Evolutionary conservation across 2,329 filamentous ascomycete genomes (phyloP), one percentile per base, ranked within the genome.

Genomic region (Pezicula carpinea): DNA sequence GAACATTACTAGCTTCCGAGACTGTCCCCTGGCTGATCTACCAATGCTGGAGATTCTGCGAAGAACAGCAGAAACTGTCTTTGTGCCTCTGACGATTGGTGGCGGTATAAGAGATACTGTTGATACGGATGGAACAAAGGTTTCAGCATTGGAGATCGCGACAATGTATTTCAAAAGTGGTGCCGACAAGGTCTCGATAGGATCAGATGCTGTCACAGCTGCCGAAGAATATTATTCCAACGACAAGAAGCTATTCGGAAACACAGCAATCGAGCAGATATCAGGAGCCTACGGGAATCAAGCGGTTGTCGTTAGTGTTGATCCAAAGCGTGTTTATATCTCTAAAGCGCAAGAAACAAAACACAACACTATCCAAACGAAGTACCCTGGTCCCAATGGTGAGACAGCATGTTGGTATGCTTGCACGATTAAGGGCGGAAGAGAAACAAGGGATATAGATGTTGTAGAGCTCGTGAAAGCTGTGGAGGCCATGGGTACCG

Each of bases 1-100:
- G 57, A 99, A 99, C 76, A 99, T 99, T 64, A 99, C 92, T 1
- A 93, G 87, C 17, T 99, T 99, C 79, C 85, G 93, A 52, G 93
- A 97, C 72, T 95, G 90, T 55, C 93, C 93, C 6, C 70, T 97
- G 11, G 88, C 85, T 55, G 93, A 99, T 69, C 74, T 91, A 3
- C 93, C 93, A 6, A 99, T 99, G 93, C 82, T 99, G 43, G 92
- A 99, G 70, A 84, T 99, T 46, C 74, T 99, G 40, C 82, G 90
- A 40, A 80, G 82, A 55, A 89, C 92, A 1, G 93, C 91, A 8
- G 80, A 89, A 64, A 92, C 89, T 1, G 92, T 97, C 36, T 99
- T 99, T 64, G 93, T 99, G 2, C 93, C 93, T 2, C 74, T 99
- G 53, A 99, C 93, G 10, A 87, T 99, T 53, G 93, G 95, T 46